Base-by-base conservation (phyloP, 2,329 filamentous ascomycete genomes). In the Phaeosphaeriaceae sp. region DNA sequence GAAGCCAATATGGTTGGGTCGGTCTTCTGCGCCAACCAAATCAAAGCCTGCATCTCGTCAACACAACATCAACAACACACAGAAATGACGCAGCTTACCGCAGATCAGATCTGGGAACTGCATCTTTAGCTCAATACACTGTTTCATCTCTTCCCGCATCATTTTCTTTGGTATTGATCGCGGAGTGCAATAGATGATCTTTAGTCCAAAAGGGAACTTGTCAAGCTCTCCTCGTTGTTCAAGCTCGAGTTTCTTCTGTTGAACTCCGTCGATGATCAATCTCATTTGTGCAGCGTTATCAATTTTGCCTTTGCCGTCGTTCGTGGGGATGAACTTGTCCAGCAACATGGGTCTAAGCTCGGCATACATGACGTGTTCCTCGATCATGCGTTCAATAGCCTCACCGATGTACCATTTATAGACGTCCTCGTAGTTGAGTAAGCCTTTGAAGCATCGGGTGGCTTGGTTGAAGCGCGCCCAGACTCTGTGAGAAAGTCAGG, bases 341-440 rank as follows among this genome's bases (percentile, higher is more conserved):
- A 91, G 85, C 45, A 91, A 86, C 76, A 90, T 91, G 2, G 88
- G 88, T 25, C 89, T 83, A 42, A 91, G 85, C 75, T 91, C 89
- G 25, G 88, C 88, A 66, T 91, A 91, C 76, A 89, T 88, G 62
- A 91, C 88, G 45, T 86, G 86, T 68, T 91, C 88, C 6, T 79
- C 68, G 21, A 87, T 83, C 72, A 91, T 88, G 58, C 87, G 84
- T 56, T 87, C 78, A 11, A 91, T 84, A 20, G 86, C 86, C 2
- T 78, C 72, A 10, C 80, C 77, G 2, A 88, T 89, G 65, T 91
- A 91, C 71, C 77, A 79, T 48, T 80, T 79, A 68, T 88, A 91
- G 3, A 88, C 87, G 3, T 79, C 81, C 69, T 87, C 83, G 65
- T 91, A 91, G 70, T 89, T 89, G 67, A 91, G 84, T 0, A 91